A percentile compares a stretch with the other conserved stretches of the same genome.
Evolutionary conservation across 2,329 filamentous ascomycete species (phyloP).

Genomic region (Lachnellula cervina): DNA sequence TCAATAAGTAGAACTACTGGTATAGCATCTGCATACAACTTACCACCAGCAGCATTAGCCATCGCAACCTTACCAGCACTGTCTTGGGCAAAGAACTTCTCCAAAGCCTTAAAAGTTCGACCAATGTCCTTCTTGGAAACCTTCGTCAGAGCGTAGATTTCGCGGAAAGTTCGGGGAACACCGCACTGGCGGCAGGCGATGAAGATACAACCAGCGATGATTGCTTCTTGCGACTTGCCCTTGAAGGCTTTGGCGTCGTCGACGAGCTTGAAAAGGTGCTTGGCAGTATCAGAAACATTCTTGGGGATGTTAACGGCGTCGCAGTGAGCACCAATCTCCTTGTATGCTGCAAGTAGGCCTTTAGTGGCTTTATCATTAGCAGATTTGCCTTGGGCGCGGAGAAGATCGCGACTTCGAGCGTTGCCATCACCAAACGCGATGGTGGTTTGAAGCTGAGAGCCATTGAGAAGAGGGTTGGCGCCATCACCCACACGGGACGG

Average conservation of each 20-base stretch:
- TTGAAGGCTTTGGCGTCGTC: constrained; percentile 93
- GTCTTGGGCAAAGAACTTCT: constrained; percentile 78
- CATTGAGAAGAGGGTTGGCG: constrained; percentile 83
- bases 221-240: constrained; percentile 87
- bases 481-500: constrained; percentile 97
- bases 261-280: constrained; percentile 91
- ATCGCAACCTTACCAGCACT: constrained; percentile 52
- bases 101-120: constrained; percentile 86
- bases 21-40: constrained; percentile 31
- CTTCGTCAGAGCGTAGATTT: constrained; percentile 88
- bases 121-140: constrained; percentile 98
- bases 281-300: constrained; percentile 81
- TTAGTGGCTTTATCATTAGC: constrained; percentile 80
- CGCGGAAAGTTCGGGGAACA: constrained; percentile 84
- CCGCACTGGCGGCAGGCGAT: constrained; percentile 90
- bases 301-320: constrained; percentile 79
- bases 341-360: constrained; percentile 73
- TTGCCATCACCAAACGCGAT: constrained; percentile 79
- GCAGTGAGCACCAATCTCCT: constrained; percentile 82
- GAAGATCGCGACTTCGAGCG: constrained; percentile 66
- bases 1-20: constrained; percentile 27
- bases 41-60: constrained; percentile 51
- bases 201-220: constrained; percentile 96
- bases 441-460: constrained; percentile 80
- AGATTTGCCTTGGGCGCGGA: constrained; percentile 78